Evolutionary conservation across 345 rosid species (phyloP).

Genomic region (Brassica carinata): DNA sequence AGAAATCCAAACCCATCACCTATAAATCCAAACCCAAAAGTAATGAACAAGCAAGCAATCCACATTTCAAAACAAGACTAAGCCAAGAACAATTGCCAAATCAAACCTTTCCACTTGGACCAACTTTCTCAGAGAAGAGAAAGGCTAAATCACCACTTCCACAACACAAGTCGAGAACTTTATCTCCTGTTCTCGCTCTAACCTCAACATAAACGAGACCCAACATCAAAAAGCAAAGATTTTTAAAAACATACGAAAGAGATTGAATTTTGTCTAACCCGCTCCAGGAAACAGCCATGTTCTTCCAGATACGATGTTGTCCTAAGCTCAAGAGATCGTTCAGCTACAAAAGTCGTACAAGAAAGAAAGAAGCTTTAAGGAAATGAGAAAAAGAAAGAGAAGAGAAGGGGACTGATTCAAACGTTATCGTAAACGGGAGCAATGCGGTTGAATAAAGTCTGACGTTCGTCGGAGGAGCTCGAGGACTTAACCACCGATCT

Average conservation of each 20-base stretch:
- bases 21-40: conserved; percentile 5
- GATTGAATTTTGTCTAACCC: conserved; percentile 38
- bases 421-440: conserved; percentile 84
- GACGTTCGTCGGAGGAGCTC: conserved; percentile 55
- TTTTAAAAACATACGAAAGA: neutral
- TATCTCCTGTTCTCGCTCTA: conserved; percentile 70
- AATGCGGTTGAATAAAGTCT: conserved; percentile 69
- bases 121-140: conserved; percentile 81
- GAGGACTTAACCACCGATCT: conserved; percentile 41
- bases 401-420: neutral
- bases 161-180: conserved; percentile 84
- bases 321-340: conserved; percentile 84
- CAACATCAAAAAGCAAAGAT: neutral
- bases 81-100: neutral
- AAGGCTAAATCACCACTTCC: conserved; percentile 91
- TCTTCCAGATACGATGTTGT: conserved; percentile 89
- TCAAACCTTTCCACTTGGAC: conserved; percentile 60
- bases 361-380: neutral
- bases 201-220: neutral
- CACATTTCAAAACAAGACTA: neutral
- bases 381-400: neutral
- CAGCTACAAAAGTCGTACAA: conserved; percentile 42
- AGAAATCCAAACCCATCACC: conserved; percentile 89
- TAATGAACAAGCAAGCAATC: neutral
- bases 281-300: conserved; percentile 83